Base-by-base conservation (phyloP, 1,139 yeast species). In the Saccharomycopsis phalli region DNA sequence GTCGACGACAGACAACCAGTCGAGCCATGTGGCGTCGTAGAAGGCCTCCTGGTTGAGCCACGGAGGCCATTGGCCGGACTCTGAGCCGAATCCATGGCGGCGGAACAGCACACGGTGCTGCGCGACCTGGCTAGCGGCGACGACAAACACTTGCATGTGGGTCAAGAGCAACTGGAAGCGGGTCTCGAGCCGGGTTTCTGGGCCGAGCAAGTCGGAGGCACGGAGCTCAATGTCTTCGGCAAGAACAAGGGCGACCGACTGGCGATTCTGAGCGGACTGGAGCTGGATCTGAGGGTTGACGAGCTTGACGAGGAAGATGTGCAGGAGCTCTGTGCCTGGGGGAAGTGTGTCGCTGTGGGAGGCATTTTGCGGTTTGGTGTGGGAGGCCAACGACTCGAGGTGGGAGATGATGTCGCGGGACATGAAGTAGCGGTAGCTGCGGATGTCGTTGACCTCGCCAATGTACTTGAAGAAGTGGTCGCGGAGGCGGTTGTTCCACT, bases 211-310 rank as follows among this genome's bases (percentile, higher is more conserved):
- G 1, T 75, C 65, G 16, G 84, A 58, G 6, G 79, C 70, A 48
- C 84, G 72, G 50, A 81, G 53, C 50, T 83, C 91, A 46, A 91
- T 70, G 49, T 76, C 47, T 80, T 46, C 79, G 79, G 0, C 94
- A 73, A 1, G 86, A 71, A 7, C 86, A 63, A 41, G 86, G 58
- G 41, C 25, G n/a, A 86, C 69, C 41, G 83, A 76, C 2, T 81
- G 68, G 37, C 74, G 73, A 0, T 77, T 74, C 40, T 73, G 73
- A 20, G 76, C 79, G 39, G 83, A 71, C 46, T 81, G 78, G 18
- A 88, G 58, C 55, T 88, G 94, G 38, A 91, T 74, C 55, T 91
- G 97, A 0, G 98, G 97, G 1, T 88, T 73, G 10, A 84, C 66
- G 29, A 88, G 68, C 45, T 83, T 83, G 35, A 88, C 67, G 48